Percentiles rank a stretch among this genome's conserved stretches.
Evolutionary conservation across 75 land plant genomes (phyloP).

Genomic region (Selaginella moellendorffii): DNA sequence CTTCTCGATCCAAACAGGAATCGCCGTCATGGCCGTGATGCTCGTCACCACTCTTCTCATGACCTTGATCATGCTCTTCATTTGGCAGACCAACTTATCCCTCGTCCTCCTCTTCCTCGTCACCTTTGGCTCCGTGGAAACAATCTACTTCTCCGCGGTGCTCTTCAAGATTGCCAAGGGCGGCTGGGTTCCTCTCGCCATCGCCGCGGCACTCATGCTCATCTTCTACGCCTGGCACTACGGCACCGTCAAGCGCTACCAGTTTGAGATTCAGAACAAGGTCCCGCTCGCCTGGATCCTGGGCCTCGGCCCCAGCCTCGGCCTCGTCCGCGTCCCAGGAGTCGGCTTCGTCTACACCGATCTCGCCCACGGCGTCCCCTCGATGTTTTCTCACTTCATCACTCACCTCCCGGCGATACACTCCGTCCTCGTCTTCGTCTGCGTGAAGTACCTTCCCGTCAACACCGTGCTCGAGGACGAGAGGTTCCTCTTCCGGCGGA

Average conservation of each 20-base stretch:
- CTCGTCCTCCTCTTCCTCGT: background rate
- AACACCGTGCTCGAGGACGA: background rate
- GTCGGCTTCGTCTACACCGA: conserved; percentile 3
- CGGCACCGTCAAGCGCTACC: conserved; percentile 2
- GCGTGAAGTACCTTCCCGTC: background rate
- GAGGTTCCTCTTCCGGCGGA: conserved; percentile 6
- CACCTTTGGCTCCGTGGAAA: background rate
- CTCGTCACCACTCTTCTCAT: conserved; percentile 2
- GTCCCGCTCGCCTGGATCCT: conserved; percentile 2
- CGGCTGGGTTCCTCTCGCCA: conserved; percentile 6
- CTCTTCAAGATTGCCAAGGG: conserved; percentile 2
- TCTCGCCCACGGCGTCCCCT: conserved; percentile 4
- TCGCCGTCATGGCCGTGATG: conserved; percentile 1
- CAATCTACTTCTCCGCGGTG: background rate
- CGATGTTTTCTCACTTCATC: conserved; percentile 3
- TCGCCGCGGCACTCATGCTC: background rate
- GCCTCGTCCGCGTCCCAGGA: conserved; percentile 3
- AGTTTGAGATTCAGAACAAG: conserved; percentile 12
- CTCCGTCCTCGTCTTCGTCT: conserved; percentile 5
- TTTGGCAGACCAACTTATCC: background rate
- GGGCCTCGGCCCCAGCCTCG: conserved; percentile 3
- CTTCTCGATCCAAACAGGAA: conserved; percentile 3
- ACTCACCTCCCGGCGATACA: conserved; percentile 7
- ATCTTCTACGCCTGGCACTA: conserved; percentile 20
- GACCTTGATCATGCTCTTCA: conserved; percentile 8